Conservation (phyloP, 495 filamentous ascomycete genomes). For the Astrothelium subdiscretum region DNA sequence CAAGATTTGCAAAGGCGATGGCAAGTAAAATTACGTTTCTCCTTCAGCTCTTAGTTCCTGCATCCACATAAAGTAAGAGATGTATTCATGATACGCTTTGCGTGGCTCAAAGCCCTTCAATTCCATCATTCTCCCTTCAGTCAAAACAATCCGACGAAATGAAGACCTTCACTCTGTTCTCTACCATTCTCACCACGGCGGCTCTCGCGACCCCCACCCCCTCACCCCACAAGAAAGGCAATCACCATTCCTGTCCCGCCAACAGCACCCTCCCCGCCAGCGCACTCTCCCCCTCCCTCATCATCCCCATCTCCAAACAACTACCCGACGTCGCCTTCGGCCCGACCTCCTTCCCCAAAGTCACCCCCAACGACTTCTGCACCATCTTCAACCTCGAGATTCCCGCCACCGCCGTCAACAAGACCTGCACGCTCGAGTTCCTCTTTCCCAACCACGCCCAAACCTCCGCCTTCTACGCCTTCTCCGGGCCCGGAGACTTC, state of each 20-base stretch:
- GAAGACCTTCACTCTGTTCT: not conserved
- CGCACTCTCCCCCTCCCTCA: slow-evolving; percentile 11
- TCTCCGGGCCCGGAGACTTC: slow-evolving; percentile 51
- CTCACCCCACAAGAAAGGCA: not conserved
- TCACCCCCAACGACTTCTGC: slow-evolving; percentile 15
- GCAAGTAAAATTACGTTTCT: too few species aligned
- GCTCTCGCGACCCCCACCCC: not conserved
- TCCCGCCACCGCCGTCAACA: slow-evolving; percentile 10
- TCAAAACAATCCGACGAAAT: not conserved
- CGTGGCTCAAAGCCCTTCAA: too few species aligned
- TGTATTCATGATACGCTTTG: too few species aligned
- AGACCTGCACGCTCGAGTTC: slow-evolving; percentile 16
- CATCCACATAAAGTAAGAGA: too few species aligned
- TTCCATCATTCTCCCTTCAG: too few species aligned
- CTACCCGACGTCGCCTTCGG: slow-evolving; percentile 10
- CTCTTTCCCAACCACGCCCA: slow-evolving; percentile 11
- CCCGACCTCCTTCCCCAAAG: not conserved
- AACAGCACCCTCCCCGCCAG: slow-evolving; percentile 12
- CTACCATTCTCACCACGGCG: not conserved
- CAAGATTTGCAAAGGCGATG: too few species aligned
- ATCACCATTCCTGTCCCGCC: slow-evolving; percentile 3
- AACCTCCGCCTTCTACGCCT: slow-evolving; percentile 70
- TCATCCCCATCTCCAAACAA: slow-evolving; percentile 13
- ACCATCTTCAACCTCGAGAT: slow-evolving; percentile 21
- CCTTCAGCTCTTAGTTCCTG: too few species aligned